Evolutionary conservation across 164 flowering plant genomes (phyloP), one percentile per base, ranked within the genome.

Genomic region (Magnolia kwangsiensis): DNA sequence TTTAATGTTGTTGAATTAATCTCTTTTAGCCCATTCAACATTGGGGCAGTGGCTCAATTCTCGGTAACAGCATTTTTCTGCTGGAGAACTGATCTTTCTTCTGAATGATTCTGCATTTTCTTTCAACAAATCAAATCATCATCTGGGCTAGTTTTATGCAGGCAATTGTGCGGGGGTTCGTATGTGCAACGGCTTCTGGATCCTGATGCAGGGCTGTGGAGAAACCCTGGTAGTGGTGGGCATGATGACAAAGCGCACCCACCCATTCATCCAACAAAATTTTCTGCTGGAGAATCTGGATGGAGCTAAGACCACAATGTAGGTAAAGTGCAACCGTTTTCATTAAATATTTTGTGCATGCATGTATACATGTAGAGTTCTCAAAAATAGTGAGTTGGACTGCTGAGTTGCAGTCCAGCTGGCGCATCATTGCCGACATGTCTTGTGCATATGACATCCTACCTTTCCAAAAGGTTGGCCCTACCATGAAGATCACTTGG

Each of bases 211-310:
- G 90, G 89, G 45, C 92, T 96, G 49, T 96, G 99, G 99, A 94
- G 89, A 86, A 88, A 88, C 70, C 99, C 99, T 72, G 69, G 92
- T 58, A 82, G 72, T 85, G 99, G 99, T 76, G 98, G 98, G 19
- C 99, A 96, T 82, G 95, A 94, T 85, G 98, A 96, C 86, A 96
- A 96, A 80, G 98, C 98, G 49, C 99, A 96, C 80, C 98, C 99
- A 69, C 99, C 99, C 21, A 96, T 96, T 84, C 98, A 96, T 78
- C 99, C 99, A 63, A 96, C 99, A 81, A 96, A 91, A 77, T 93
- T 89, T 84, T 92, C 98, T 74, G 77, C 87, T 73, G 99, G 98
- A 55, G 99, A 94, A 84, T 77, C 91, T 70, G 63, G 89, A 23
- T 96, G 98, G 98, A 96, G 91, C 82, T 90, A 84, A 77, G 97